Evolutionary conservation across 164 flowering plant genomes (phyloP).

Genomic region (Houttuynia cordata): DNA sequence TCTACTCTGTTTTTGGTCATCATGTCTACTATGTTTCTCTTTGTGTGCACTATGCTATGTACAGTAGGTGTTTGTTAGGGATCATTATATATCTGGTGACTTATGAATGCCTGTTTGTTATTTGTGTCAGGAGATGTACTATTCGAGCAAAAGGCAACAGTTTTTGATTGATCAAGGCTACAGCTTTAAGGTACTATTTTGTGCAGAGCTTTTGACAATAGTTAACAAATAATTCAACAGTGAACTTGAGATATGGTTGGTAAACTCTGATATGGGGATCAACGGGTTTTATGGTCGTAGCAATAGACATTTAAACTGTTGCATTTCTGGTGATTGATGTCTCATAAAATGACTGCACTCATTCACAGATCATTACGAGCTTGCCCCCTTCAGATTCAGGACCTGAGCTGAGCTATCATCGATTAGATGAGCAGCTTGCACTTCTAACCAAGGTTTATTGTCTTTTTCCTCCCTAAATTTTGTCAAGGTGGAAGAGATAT

Average conservation of each 20-base stretch:
- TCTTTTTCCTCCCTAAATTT: neutral
- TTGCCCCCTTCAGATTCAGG: conserved; percentile 91
- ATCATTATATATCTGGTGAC: neutral
- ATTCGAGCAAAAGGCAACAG: conserved; percentile 94
- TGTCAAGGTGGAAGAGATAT: neutral
- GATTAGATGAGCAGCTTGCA: conserved; percentile 57
- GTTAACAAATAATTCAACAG: neutral
- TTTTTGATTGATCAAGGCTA: conserved; percentile 98
- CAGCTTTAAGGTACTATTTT: conserved; percentile 70
- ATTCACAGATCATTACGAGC: conserved; percentile 61
- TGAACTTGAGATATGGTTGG: neutral
- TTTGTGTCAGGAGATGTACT: conserved; percentile 72
- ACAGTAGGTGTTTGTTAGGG: neutral
- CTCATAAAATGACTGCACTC: neutral
- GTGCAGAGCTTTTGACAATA: neutral
- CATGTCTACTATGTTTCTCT: neutral
- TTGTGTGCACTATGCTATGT: neutral
- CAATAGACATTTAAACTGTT: too few species aligned
- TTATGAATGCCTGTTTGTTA: neutral
- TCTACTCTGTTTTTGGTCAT: neutral
- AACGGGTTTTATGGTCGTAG: neutral
- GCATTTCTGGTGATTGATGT: neutral
- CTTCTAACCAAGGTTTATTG: conserved; percentile 66
- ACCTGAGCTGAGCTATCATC: conserved; percentile 50
- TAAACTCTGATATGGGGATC: neutral